These are phyloP conservation scores for Xylariaceae sp. DNA, from an alignment of 2,329 filamentous ascomycete species.

Conservation along the genomic window DNA sequence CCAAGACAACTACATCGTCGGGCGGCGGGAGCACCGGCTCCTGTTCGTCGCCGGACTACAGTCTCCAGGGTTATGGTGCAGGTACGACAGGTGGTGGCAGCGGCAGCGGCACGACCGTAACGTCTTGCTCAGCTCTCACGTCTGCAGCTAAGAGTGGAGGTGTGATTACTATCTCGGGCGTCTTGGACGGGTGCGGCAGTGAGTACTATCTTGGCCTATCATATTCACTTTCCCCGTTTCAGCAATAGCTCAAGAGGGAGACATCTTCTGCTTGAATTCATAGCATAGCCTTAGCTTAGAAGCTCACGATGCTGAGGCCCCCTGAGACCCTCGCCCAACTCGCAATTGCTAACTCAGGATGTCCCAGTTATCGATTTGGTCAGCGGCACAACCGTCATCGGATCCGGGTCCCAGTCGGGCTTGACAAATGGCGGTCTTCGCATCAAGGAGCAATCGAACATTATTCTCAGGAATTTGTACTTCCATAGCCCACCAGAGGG, in stretches of 20 bases:
- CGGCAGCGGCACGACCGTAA: constrained; percentile 53
- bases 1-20: constrained; percentile 21
- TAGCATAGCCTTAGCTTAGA: too few relatives aligned
- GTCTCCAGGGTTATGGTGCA: constrained; percentile 44
- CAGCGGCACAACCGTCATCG: constrained; percentile 59
- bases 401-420: constrained; percentile 48
- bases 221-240: neutral
- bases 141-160: constrained; percentile 46
- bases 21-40: constrained; percentile 28
- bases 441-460: constrained; percentile 56
- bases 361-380: constrained; percentile 49
- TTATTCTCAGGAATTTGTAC: constrained; percentile 64
- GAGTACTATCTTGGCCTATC: too few relatives aligned
- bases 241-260: too few relatives aligned
- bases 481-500: constrained; percentile 55
- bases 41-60: constrained; percentile 30
- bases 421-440: constrained; percentile 55
- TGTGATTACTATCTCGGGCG: constrained; percentile 55
- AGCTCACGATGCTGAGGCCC: neutral
- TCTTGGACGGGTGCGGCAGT: constrained; percentile 48
- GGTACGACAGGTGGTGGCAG: constrained; percentile 55
- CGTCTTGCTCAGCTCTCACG: constrained; percentile 50
- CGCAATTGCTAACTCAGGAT: neutral
- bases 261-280: too few relatives aligned
- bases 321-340: neutral